Evolutionary conservation across 2,329 filamentous ascomycete species (phyloP).

Genomic region (Sporothrix globosa): DNA sequence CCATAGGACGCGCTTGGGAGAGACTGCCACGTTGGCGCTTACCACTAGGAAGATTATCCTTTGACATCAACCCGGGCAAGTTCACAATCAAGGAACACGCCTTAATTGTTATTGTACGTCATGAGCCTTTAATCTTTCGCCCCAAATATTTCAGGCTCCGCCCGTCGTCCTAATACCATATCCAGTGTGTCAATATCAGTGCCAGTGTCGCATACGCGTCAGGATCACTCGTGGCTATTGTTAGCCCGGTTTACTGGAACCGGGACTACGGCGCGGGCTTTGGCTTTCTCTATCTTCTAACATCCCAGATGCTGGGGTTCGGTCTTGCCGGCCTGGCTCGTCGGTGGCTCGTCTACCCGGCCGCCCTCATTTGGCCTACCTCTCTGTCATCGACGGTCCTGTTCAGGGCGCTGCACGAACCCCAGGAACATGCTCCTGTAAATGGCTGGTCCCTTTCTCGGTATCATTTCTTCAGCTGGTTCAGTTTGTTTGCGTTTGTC

Average conservation of each 20-base stretch:
- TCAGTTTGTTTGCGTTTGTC: conserved; percentile 53
- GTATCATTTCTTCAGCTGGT: conserved; percentile 51
- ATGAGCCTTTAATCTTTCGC: background rate
- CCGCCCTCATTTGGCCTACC: conserved; percentile 57
- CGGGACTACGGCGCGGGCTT: conserved; percentile 33
- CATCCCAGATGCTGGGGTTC: conserved; percentile 60
- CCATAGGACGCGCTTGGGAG: conserved; percentile 58
- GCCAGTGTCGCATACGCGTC: conserved; percentile 29
- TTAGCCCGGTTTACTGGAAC: conserved; percentile 32
- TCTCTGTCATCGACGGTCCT: conserved; percentile 53
- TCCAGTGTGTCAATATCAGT: conserved; percentile 32
- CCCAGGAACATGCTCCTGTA: conserved; percentile 44
- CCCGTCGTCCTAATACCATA: background rate
- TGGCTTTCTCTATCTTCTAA: conserved; percentile 41
- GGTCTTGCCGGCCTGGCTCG: conserved; percentile 56
- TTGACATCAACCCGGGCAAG: conserved; percentile 58
- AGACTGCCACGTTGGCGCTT: conserved; percentile 57
- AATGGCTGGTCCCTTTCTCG: conserved; percentile 50
- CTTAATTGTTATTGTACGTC: conserved; percentile 54
- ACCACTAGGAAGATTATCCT: conserved; percentile 39
- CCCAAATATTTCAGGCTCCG: background rate
- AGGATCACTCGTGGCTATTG: conserved; percentile 31
- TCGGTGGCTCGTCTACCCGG: conserved; percentile 56
- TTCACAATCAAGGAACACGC: conserved; percentile 65
- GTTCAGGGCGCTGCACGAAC: conserved; percentile 52